Evolutionary conservation across 176 grass and related monocot species (phyloP).

Genomic region (Triticum urartu): DNA sequence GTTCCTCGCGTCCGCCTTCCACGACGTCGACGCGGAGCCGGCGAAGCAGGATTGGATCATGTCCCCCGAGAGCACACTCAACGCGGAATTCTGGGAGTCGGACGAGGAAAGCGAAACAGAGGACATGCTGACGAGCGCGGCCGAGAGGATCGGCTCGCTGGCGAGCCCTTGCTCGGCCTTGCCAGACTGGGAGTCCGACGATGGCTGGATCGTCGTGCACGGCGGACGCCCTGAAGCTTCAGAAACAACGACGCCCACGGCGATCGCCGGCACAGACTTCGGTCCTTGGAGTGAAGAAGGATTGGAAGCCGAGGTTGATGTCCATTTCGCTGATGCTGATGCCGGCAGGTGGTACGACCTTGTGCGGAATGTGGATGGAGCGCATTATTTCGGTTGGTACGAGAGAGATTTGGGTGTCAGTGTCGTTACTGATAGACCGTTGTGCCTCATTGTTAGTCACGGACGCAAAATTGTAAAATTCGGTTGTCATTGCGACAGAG

Average conservation of each 20-base stretch:
- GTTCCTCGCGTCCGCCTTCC: slow-evolving; percentile 34
- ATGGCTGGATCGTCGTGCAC: slow-evolving; percentile 26
- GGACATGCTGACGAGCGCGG: not conserved
- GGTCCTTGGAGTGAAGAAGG: not conserved
- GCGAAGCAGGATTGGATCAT: slow-evolving; percentile 31
- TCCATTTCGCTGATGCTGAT: not conserved
- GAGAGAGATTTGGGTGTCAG: not conserved
- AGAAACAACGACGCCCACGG: not conserved
- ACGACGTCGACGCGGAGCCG: slow-evolving; percentile 34
- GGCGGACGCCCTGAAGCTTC: not conserved
- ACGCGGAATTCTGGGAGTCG: slow-evolving; percentile 51
- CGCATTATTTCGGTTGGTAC: not conserved
- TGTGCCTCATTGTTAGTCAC: not conserved
- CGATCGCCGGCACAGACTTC: not conserved
- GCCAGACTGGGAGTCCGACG: slow-evolving; percentile 29
- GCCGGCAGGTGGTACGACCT: not conserved
- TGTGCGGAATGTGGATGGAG: not conserved
- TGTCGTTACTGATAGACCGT: not conserved
- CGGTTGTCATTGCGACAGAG: not conserved
- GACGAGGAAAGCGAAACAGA: slow-evolving; percentile 22
- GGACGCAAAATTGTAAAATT: not conserved
- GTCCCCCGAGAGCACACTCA: slow-evolving; percentile 59
- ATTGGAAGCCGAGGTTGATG: not conserved
- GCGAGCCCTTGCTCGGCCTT: not conserved
- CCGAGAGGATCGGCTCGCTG: slow-evolving; percentile 18